These are phyloP conservation scores for Cercospora sp. DNA, from an alignment of 2,329 filamentous ascomycete genomes.

Conservation along the genomic window DNA sequence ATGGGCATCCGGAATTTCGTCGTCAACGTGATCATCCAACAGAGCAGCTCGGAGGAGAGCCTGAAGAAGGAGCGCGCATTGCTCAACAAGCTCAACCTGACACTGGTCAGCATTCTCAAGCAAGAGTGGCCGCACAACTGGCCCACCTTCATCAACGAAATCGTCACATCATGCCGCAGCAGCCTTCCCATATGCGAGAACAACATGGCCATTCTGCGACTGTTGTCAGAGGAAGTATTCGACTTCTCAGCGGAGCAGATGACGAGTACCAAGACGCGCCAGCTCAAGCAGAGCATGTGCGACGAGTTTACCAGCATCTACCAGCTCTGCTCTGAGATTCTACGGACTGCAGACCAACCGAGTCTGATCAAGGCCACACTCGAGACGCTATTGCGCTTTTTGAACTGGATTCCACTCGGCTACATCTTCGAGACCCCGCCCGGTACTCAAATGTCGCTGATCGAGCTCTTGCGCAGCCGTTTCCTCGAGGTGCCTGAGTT, in stretches of 20 bases:
- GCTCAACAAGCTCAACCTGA: slow-evolving; percentile 96
- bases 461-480: slow-evolving; percentile 87
- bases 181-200: slow-evolving; percentile 98
- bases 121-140: slow-evolving; percentile 99
- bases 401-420: slow-evolving; percentile 98
- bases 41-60: slow-evolving; percentile 84
- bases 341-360: slow-evolving; percentile 83
- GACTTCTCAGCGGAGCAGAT: slow-evolving; percentile 98
- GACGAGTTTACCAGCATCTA: slow-evolving; percentile 98
- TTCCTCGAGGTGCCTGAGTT: slow-evolving; percentile 94
- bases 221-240: slow-evolving; percentile 97
- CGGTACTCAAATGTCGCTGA: slow-evolving; percentile 59
- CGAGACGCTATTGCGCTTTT: slow-evolving; percentile 90
- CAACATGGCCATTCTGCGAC: slow-evolving; percentile 96
- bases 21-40: slow-evolving; percentile 96
- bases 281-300: slow-evolving; percentile 98
- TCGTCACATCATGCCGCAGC: slow-evolving; percentile 92
- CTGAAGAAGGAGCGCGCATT: slow-evolving; percentile 82
- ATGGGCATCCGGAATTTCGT: slow-evolving; percentile 98
- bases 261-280: slow-evolving; percentile 96
- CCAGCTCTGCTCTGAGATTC: slow-evolving; percentile 92
- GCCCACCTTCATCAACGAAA: slow-evolving; percentile 99
- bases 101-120: slow-evolving; percentile 95
- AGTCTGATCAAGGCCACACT: slow-evolving; percentile 94
- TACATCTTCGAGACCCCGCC: slow-evolving; percentile 95